Evolutionary conservation across 768 basidiomycete species (phyloP).

Genomic region (Cubamyces lactineus): DNA sequence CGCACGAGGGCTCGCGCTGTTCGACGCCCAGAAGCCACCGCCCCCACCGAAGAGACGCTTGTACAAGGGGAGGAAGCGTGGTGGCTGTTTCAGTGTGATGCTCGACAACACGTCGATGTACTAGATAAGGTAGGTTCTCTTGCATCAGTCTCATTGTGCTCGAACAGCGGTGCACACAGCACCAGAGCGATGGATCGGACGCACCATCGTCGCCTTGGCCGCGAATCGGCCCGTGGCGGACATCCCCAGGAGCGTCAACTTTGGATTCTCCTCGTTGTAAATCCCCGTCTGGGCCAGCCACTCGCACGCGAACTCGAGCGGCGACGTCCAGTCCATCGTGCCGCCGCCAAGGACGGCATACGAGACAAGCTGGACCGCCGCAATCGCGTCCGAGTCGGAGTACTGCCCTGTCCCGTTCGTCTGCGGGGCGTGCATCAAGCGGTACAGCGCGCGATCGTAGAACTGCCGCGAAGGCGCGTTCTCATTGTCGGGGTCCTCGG

Average conservation of each 20-base stretch:
- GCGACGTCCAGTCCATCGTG: slow-evolving; percentile 66
- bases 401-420: slow-evolving; percentile 57
- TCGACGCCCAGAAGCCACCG: slow-evolving; percentile 47
- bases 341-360: slow-evolving; percentile 76
- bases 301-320: slow-evolving; percentile 72
- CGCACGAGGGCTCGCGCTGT: slow-evolving; percentile 26
- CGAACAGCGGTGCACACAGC: neutral
- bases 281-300: slow-evolving; percentile 76
- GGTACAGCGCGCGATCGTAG: slow-evolving; percentile 61
- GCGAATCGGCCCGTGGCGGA: slow-evolving; percentile 55
- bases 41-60: slow-evolving; percentile 60
- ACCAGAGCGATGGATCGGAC: slow-evolving; percentile 33
- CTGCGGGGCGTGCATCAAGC: slow-evolving; percentile 43
- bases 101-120: slow-evolving; percentile 81
- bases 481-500: slow-evolving; percentile 54
- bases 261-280: slow-evolving; percentile 64
- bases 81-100: slow-evolving; percentile 59
- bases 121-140: slow-evolving; percentile 41
- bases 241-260: slow-evolving; percentile 59
- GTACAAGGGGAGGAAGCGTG: slow-evolving; percentile 68
- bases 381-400: slow-evolving; percentile 72
- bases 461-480: slow-evolving; percentile 64
- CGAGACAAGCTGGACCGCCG: slow-evolving; percentile 76
- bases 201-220: slow-evolving; percentile 74
- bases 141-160: neutral